Evolutionary conservation across 768 basidiomycete genomes (phyloP).

Genomic region (Mycena rosella): DNA sequence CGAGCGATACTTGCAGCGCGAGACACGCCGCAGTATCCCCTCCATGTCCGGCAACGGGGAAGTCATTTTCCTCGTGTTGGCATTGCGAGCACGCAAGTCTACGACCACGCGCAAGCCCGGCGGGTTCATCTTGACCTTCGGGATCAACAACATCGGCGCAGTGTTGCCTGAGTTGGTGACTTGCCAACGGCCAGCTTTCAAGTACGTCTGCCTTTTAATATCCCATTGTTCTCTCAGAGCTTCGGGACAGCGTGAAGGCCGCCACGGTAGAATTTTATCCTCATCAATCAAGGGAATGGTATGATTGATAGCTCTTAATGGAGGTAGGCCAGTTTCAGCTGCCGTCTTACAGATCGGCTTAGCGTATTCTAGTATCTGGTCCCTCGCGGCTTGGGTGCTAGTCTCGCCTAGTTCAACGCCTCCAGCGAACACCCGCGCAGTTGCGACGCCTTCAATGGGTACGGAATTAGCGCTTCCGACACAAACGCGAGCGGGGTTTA

Average conservation of each 20-base stretch:
- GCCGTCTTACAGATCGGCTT: constrained; percentile 21
- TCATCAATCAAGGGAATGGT: constrained; percentile 42
- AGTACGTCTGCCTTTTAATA: background rate
- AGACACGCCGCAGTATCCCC: background rate
- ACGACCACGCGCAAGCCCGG: background rate
- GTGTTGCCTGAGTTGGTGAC: background rate
- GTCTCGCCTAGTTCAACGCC: background rate
- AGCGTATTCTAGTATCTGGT: constrained; percentile 19
- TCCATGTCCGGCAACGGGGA: background rate
- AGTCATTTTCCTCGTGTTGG: background rate
- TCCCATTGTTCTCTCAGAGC: constrained; percentile 16
- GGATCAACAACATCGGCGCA: background rate
- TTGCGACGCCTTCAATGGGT: constrained; percentile 23
- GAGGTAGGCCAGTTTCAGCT: constrained; percentile 40
- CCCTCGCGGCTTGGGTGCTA: background rate
- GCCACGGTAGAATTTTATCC: constrained; percentile 39
- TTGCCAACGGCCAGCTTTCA: background rate
- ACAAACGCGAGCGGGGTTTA: constrained; percentile 33
- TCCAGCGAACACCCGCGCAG: constrained; percentile 1
- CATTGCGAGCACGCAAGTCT: background rate
- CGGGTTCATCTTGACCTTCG: background rate
- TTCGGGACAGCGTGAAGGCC: constrained; percentile 41
- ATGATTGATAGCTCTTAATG: constrained; percentile 43
- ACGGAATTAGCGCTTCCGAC: constrained; percentile 28
- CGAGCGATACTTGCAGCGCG: background rate